Conservation (phyloP, 2,329 filamentous ascomycete genomes). For the Ilyonectria destructans region DNA sequence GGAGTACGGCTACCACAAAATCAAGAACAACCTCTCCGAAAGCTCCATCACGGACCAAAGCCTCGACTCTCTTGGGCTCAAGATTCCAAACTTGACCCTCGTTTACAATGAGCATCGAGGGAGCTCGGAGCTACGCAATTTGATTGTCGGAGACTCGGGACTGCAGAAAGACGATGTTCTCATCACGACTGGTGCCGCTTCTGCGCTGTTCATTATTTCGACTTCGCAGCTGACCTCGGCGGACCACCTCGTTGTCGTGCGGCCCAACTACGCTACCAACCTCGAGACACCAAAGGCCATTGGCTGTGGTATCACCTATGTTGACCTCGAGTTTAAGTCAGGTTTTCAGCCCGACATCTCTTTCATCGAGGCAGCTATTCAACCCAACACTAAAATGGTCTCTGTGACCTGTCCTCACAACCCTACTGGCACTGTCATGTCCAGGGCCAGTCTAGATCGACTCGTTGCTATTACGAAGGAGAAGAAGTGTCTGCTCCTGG, state of each 20-base stretch:
- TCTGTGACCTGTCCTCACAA: slow-evolving; percentile 45
- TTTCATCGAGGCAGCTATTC: slow-evolving; percentile 34
- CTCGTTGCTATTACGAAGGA: slow-evolving; percentile 36
- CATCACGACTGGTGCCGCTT: slow-evolving; percentile 43
- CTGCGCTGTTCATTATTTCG: slow-evolving; percentile 42
- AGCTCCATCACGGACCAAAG: slow-evolving; percentile 45
- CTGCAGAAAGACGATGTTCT: slow-evolving; percentile 40
- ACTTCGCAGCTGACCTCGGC: slow-evolving; percentile 35
- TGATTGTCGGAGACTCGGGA: slow-evolving; percentile 33
- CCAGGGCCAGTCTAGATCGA: slow-evolving; percentile 14
- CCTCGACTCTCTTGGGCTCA: slow-evolving; percentile 35
- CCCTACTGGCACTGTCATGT: slow-evolving; percentile 38
- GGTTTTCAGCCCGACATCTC: slow-evolving; percentile 36
- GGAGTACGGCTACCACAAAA: slow-evolving; percentile 42
- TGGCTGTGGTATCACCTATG: slow-evolving; percentile 43
- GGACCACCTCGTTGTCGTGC: slow-evolving; percentile 42
- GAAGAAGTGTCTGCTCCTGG: slow-evolving; percentile 31
- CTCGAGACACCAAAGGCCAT: slow-evolving; percentile 43
- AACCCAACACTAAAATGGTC: slow-evolving; percentile 40
- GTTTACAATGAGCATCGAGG: slow-evolving; percentile 45
- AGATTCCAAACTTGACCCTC: slow-evolving; percentile 38
- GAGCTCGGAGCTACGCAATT: slow-evolving; percentile 31
- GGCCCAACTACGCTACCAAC: slow-evolving; percentile 48
- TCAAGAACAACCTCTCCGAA: slow-evolving; percentile 47
- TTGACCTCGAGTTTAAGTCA: slow-evolving; percentile 41